Evolutionary conservation across 2,329 filamentous ascomycete species (phyloP).

Genomic region (Diaporthe vexans): DNA sequence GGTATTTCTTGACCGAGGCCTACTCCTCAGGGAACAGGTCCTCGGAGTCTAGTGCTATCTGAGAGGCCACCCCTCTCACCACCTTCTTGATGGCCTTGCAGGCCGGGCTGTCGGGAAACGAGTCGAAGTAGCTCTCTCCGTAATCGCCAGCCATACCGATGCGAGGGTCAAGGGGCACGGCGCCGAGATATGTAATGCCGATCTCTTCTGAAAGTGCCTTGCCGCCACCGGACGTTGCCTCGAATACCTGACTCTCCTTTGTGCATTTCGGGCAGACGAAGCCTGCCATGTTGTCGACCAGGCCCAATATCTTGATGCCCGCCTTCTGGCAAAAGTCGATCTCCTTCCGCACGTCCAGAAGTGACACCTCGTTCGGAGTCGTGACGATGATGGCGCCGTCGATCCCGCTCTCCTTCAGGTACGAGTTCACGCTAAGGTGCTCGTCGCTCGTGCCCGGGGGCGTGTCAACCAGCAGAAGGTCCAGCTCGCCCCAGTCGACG

Average conservation of each 20-base stretch:
- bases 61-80: slow-evolving; percentile 77
- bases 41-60: slow-evolving; percentile 74
- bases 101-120: slow-evolving; percentile 92
- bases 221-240: slow-evolving; percentile 90
- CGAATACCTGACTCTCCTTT: slow-evolving; percentile 87
- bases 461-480: slow-evolving; percentile 94
- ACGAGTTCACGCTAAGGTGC: slow-evolving; percentile 92
- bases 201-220: slow-evolving; percentile 85
- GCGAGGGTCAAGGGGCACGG: slow-evolving; percentile 90
- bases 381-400: slow-evolving; percentile 94
- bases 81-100: slow-evolving; percentile 86
- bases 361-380: slow-evolving; percentile 92
- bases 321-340: slow-evolving; percentile 98
- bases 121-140: slow-evolving; percentile 96
- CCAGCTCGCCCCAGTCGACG: slow-evolving; percentile 96
- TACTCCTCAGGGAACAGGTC: slow-evolving; percentile 62
- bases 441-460: slow-evolving; percentile 96
- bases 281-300: slow-evolving; percentile 98
- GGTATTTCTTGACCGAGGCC: slow-evolving; percentile 33
- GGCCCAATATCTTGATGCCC: slow-evolving; percentile 86
- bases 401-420: slow-evolving; percentile 90
- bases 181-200: slow-evolving; percentile 88
- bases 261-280: slow-evolving; percentile 96
- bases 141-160: slow-evolving; percentile 98
- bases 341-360: slow-evolving; percentile 96